phyloP scores from a whole-genome alignment of 1,139 yeast species.

The Tardiomyces digboiensis region DNA sequence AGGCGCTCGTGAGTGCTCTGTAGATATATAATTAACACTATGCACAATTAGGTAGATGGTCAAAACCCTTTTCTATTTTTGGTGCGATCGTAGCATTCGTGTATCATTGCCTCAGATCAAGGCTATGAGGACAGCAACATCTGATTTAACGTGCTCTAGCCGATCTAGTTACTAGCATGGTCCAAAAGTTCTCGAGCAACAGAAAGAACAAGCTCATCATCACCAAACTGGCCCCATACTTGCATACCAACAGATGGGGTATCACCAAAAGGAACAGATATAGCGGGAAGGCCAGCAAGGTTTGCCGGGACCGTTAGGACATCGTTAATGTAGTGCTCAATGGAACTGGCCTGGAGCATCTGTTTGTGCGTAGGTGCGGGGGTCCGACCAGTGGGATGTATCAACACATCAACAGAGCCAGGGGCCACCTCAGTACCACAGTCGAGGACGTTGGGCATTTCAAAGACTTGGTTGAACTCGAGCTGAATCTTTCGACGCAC shows the following conservation, averaged over 20 bases:
- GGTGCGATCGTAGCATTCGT: no score
- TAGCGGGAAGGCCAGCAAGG: constrained; percentile 82
- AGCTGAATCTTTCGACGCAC: constrained; percentile 49
- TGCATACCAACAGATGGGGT: constrained; percentile 53
- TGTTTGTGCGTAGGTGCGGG: constrained; percentile 45
- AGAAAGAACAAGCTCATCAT: constrained; percentile 53
- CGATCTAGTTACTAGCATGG: no score
- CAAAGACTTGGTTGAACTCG: constrained; percentile 61
- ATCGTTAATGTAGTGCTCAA: constrained; percentile 69
- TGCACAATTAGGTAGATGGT: no score
- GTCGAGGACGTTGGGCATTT: constrained; percentile 37
- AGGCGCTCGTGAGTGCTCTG: not conserved
- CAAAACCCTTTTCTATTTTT: no score
- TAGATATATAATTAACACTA: no score
- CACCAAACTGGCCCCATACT: constrained; percentile 78
- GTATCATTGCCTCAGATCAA: no score
- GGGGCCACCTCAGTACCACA: constrained; percentile 4
- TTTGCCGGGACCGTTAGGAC: constrained; percentile 86
- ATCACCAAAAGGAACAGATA: constrained; percentile 59
- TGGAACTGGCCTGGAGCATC: constrained; percentile 31
- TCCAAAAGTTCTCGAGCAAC: constrained; percentile 19
- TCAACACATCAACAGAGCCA: constrained; percentile 48
- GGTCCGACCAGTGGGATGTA: constrained; percentile 66
- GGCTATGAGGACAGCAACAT: no score
- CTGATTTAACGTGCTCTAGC: no score